Evolutionary conservation across 768 basidiomycete species (phyloP).

Genomic region (Tulasnella sp.): DNA sequence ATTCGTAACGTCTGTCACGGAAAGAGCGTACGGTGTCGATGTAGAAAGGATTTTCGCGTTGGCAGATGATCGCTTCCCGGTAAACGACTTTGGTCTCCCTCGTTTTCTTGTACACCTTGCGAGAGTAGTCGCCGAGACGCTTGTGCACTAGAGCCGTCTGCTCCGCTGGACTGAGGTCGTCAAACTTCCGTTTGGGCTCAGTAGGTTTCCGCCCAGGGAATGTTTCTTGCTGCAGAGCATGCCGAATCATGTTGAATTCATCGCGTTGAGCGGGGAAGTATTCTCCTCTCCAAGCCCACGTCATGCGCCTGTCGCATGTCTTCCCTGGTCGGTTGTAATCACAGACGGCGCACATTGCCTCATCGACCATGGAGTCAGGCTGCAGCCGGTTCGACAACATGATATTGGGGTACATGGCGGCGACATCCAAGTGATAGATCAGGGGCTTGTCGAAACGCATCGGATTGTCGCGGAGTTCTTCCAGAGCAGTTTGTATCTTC

Average conservation of each 20-base stretch:
- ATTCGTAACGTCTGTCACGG: slow-evolving; percentile 95
- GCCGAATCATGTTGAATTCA: slow-evolving; percentile 97
- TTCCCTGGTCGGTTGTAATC: slow-evolving; percentile 97
- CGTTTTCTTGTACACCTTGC: slow-evolving; percentile 96
- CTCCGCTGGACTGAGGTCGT: slow-evolving; percentile 70
- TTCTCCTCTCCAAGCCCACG: slow-evolving; percentile 99
- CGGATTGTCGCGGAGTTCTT: slow-evolving; percentile 84
- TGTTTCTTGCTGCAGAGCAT: slow-evolving; percentile 85
- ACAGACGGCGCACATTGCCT: slow-evolving; percentile 93
- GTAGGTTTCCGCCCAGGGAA: slow-evolving; percentile 75
- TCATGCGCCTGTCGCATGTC: slow-evolving; percentile 80
- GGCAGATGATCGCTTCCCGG: slow-evolving; percentile 90
- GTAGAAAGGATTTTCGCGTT: slow-evolving; percentile 97
- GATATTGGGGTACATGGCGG: slow-evolving; percentile 99
- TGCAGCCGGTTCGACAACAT: slow-evolving; percentile 99
- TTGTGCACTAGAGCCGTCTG: slow-evolving; percentile 90
- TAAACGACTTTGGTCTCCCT: slow-evolving; percentile 95
- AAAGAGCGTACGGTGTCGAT: slow-evolving; percentile 96
- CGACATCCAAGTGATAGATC: slow-evolving; percentile 97
- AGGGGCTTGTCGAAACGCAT: slow-evolving; percentile 81
- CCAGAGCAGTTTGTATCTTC: slow-evolving; percentile 63
- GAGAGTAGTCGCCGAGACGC: slow-evolving; percentile 93
- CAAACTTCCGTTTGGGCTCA: slow-evolving; percentile 63
- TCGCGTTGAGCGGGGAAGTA: slow-evolving; percentile 96
- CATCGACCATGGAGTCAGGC: slow-evolving; percentile 95